Base-by-base conservation (phyloP, 768 basidiomycete species). In the Xerocomellus intermedius region DNA sequence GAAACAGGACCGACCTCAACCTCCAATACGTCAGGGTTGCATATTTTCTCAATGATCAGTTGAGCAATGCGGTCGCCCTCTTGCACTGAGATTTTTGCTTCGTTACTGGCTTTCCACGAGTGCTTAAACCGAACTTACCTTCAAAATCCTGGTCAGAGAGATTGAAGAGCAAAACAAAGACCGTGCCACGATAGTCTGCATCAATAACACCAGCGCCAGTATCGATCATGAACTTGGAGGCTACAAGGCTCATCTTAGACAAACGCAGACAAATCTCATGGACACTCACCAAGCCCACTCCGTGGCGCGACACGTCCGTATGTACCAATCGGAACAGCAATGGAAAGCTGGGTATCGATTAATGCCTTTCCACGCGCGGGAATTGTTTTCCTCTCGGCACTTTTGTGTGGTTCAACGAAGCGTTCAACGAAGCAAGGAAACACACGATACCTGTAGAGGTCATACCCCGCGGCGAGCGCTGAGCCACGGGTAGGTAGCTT, bases 151-250 rank as follows among this genome's bases (percentile, higher is more conserved):
- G 77, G 70, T 97, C 92, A 0, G 89, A 89, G 52, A 86, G 82
- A 69, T 99, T 98, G 82, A 93, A 98, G 42, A 99, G 78, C 28
- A 99, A 78, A 35, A 98, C 91, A 66, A 88, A 94, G 43, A 99
- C 83, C 13, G 85, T 77, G 21, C 97, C 97, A 50, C 97, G 81
- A 72, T 99, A 98, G 70, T 99, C 97, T 8, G 93, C 91, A 59
- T 99, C 97, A 48, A 99, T 83, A 8, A 99, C 97, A 21, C 96
- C 97, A 12, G 97, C 97, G 2, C 97, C 97, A 1, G 96, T 98
- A 67, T 95, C 91, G 55, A 98, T 98, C 85, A 93, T 94, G 71
- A 92, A 94, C 69, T 99, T 99, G 16, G 91, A 90, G 19, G 97
- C 97, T 97, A 58, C 17, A 58, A 39, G 16, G 55, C 28, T 45